These are phyloP conservation scores for Plasmodium knowlesi DNA, from an alignment of 169 alveolate species.

Conservation along the genomic window DNA sequence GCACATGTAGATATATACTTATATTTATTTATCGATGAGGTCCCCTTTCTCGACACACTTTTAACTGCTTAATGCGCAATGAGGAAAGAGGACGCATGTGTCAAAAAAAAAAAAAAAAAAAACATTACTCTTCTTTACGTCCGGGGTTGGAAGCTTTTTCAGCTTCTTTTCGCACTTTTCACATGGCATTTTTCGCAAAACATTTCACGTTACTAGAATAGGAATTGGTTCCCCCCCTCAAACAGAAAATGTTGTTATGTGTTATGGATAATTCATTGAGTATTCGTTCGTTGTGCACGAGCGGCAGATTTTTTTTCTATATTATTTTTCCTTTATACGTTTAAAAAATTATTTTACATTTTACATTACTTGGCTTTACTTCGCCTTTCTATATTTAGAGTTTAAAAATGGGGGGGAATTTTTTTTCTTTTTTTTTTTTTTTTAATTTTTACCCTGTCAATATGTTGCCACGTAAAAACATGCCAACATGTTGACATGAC, in stretches of 20 bases:
- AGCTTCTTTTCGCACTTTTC: slow-evolving; percentile 84
- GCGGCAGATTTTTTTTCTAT: neutral
- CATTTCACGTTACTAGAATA: neutral
- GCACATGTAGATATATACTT: neutral
- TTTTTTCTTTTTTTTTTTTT: neutral
- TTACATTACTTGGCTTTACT: neutral
- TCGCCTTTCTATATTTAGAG: neutral
- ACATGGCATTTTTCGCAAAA: slow-evolving; percentile 81
- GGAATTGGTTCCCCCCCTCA: neutral
- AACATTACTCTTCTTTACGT: slow-evolving; percentile 74
- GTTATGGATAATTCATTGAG: neutral
- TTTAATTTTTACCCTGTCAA: neutral
- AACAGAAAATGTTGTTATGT: neutral
- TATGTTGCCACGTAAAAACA: neutral
- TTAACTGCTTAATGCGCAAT: neutral
- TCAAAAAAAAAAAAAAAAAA: neutral
- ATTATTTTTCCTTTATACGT: neutral
- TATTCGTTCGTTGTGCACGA: neutral
- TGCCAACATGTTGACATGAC: neutral
- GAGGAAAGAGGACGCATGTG: neutral
- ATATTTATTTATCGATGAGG: neutral
- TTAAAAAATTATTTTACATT: neutral
- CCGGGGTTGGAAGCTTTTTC: slow-evolving; percentile 84
- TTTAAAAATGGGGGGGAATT: neutral
- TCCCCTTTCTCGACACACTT: neutral